These are phyloP conservation scores for Lentinula aciculospora DNA, from an alignment of 768 basidiomycete genomes.

Conservation along the genomic window DNA sequence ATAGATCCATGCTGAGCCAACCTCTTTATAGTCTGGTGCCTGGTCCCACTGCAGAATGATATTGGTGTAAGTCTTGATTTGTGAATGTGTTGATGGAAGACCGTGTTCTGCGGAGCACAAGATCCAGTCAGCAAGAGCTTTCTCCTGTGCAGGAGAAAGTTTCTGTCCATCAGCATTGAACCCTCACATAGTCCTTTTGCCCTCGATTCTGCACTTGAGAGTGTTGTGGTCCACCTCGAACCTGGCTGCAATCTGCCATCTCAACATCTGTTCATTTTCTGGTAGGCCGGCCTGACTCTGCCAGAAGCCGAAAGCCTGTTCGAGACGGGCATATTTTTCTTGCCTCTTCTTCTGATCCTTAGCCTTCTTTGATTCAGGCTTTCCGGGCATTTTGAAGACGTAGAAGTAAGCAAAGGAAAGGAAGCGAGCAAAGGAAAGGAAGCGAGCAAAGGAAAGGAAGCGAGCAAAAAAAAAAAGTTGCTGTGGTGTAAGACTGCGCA, in stretches of 20 bases:
- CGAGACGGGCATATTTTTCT: not conserved
- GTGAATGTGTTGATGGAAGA: conserved; percentile 14
- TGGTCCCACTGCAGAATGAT: conserved; percentile 13
- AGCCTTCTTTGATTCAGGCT: not conserved
- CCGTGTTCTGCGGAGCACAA: conserved; percentile 21
- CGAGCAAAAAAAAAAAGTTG: too few species aligned
- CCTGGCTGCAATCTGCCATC: not conserved
- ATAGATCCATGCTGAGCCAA: conserved; percentile 23
- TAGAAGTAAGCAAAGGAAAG: too few species aligned
- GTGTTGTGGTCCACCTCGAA: not conserved
- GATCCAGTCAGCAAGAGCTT: conserved; percentile 22
- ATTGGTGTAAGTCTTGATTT: conserved; percentile 21
- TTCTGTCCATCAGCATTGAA: conserved; percentile 12
- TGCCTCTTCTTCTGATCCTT: not conserved
- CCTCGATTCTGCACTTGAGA: not conserved
- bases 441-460: too few species aligned
- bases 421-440: too few species aligned
- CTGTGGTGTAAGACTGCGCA: too few species aligned
- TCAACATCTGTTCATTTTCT: not conserved
- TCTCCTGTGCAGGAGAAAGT: conserved; percentile 21
- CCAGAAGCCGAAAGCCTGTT: too few species aligned
- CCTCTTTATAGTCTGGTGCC: conserved; percentile 11
- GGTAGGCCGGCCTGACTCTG: not conserved
- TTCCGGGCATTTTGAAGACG: too few species aligned
- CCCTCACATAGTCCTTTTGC: not conserved